Conservation (phyloP, 1,139 yeast genomes). For the Yamadazyma dushanensis region DNA sequence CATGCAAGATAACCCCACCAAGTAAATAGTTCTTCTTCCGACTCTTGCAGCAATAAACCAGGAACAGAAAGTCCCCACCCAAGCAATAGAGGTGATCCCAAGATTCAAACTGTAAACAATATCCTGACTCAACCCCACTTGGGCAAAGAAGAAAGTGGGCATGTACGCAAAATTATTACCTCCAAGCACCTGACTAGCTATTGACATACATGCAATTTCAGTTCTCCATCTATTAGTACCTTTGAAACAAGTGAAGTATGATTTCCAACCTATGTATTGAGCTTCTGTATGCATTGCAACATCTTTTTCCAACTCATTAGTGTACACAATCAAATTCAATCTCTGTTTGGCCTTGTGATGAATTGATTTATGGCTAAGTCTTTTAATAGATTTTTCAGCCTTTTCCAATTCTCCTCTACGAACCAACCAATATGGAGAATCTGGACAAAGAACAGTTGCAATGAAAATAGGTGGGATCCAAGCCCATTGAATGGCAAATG, state of each 20-base stretch:
- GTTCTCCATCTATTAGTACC: constrained; percentile 23
- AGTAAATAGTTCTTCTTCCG: constrained; percentile 22
- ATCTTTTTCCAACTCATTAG: constrained; percentile 13
- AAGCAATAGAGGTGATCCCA: constrained; percentile 23
- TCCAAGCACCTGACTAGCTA: constrained; percentile 11
- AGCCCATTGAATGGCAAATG: constrained; percentile 43
- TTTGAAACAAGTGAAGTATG: constrained; percentile 20
- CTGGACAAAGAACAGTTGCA: constrained; percentile 28
- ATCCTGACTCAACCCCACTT: constrained; percentile 29
- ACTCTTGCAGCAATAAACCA: constrained; percentile 20
- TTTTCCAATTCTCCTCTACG: constrained; percentile 10
- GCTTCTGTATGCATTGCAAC: constrained; percentile 4
- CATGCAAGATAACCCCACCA: constrained; percentile 22
- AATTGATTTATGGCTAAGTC: constrained; percentile 7
- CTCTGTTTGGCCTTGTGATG: constrained; percentile 11
- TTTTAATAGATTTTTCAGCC: constrained; percentile 10
- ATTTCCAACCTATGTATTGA: constrained; percentile 18
- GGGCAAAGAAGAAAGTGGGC: constrained; percentile 35
- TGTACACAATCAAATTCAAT: constrained; percentile 12
- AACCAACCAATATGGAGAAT: constrained; percentile 18
- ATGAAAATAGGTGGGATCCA: constrained; percentile 30
- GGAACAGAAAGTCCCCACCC: constrained; percentile 19
- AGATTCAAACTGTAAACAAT: constrained; percentile 29
- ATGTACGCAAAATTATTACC: constrained; percentile 16
- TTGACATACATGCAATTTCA: constrained; percentile 21